phyloP scores from a whole-genome alignment of 768 basidiomycete species.

The Lactarius sanguifluus region DNA sequence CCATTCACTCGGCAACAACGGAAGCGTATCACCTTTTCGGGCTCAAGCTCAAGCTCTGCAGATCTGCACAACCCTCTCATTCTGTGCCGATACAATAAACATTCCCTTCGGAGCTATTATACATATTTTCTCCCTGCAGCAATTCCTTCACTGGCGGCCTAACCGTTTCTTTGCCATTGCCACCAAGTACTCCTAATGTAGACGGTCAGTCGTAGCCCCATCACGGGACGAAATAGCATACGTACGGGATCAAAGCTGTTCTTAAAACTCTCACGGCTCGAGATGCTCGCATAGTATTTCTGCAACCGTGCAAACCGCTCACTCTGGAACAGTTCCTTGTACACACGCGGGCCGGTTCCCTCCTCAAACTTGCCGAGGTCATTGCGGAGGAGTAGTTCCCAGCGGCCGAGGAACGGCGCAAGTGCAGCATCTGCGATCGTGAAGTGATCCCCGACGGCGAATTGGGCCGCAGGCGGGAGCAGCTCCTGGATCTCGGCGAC shows the following conservation, averaged over 20 bases:
- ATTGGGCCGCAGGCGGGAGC: conserved; percentile 44
- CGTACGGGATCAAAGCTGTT: conserved; percentile 52
- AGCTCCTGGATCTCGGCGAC: conserved; percentile 50
- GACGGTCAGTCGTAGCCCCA: neutral
- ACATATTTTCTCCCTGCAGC: neutral
- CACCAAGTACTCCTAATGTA: neutral
- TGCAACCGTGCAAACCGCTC: conserved; percentile 47
- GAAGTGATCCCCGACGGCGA: conserved; percentile 43
- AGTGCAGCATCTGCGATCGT: conserved; percentile 61
- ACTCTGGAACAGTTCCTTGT: conserved; percentile 40
- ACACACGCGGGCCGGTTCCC: conserved; percentile 43
- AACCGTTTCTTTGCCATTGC: neutral
- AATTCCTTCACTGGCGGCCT: neutral
- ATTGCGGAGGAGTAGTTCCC: conserved; percentile 43
- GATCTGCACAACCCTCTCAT: too few relatives aligned
- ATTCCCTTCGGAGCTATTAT: neutral
- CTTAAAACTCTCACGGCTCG: conserved; percentile 51
- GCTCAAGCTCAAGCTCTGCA: too few relatives aligned
- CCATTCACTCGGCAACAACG: too few relatives aligned
- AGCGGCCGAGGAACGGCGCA: conserved; percentile 55
- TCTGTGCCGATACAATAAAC: too few relatives aligned
- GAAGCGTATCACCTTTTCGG: too few relatives aligned
- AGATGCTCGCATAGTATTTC: conserved; percentile 46
- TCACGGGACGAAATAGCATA: neutral
- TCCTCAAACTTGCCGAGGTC: conserved; percentile 48